Percentiles rank a stretch among this genome's conserved stretches.
Conservation (phyloP, 2,329 filamentous ascomycete species). For the Aureobasidium namibiae region DNA sequence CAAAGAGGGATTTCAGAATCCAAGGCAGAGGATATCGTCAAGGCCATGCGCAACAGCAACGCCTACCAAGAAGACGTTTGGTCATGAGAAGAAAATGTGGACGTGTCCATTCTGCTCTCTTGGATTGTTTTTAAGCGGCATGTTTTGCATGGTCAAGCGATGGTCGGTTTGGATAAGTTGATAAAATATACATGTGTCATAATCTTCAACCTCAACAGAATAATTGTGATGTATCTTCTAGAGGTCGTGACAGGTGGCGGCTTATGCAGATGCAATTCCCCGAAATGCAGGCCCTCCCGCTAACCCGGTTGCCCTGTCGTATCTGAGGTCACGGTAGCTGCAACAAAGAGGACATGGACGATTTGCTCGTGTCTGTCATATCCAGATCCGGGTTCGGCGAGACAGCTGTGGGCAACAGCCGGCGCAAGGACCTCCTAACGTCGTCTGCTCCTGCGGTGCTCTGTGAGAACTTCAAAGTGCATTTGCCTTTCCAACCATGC, state of each 20-base stretch:
- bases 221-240: slow-evolving; percentile 11
- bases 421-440: slow-evolving; percentile 2
- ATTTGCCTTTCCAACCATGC: not conserved
- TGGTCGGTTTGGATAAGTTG: slow-evolving; percentile 8
- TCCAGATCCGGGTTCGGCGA: not conserved
- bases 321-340: slow-evolving; percentile 7
- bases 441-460: slow-evolving; percentile 3
- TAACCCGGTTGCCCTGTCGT: slow-evolving; percentile 9
- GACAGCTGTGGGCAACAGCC: not conserved
- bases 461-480: not conserved
- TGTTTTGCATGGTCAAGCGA: slow-evolving; percentile 8
- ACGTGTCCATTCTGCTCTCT: not conserved
- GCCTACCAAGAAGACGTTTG: slow-evolving; percentile 85
- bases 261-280: slow-evolving; percentile 11
- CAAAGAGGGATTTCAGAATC: slow-evolving; percentile 72
- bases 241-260: slow-evolving; percentile 10
- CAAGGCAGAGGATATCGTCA: slow-evolving; percentile 93
- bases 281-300: slow-evolving; percentile 2
- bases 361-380: slow-evolving; percentile 2
- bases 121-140: slow-evolving; percentile 1
- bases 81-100: slow-evolving; percentile 37
- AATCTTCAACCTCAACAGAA: slow-evolving; percentile 6
- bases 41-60: slow-evolving; percentile 89
- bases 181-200: slow-evolving; percentile 8
- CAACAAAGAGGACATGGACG: not conserved